Evolutionary conservation across 2,329 filamentous ascomycete species (phyloP).

Genomic region (Calonectria pseudoreteaudii): DNA sequence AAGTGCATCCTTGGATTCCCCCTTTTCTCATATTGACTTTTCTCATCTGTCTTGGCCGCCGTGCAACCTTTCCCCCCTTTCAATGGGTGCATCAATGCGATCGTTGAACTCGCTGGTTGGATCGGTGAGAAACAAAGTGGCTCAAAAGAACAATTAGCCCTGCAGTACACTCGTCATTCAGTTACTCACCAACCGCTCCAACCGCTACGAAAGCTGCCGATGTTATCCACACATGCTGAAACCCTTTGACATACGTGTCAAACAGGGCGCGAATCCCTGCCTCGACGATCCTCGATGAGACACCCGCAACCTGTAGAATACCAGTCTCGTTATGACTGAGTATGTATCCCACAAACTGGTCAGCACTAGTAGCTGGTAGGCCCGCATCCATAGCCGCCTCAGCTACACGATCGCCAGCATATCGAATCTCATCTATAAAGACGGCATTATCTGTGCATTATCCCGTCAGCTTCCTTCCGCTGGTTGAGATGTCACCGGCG

Average conservation of each 20-base stretch:
- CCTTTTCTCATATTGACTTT: neutral
- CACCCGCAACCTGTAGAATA: slow-evolving; percentile 6
- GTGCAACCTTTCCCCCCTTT: slow-evolving; percentile 1
- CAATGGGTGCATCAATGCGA: slow-evolving; percentile 27
- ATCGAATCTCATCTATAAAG: slow-evolving; percentile 8
- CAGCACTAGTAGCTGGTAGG: slow-evolving; percentile 18
- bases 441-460: slow-evolving; percentile 23
- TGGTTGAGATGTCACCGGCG: neutral
- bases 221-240: slow-evolving; percentile 30
- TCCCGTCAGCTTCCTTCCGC: neutral
- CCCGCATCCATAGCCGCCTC: slow-evolving; percentile 10
- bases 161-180: neutral
- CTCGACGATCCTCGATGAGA: slow-evolving; percentile 21
- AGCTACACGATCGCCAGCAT: slow-evolving; percentile 5
- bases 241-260: slow-evolving; percentile 12
- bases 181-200: slow-evolving; percentile 15
- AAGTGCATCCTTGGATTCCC: neutral
- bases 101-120: slow-evolving; percentile 27
- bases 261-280: slow-evolving; percentile 5
- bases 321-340: slow-evolving; percentile 23
- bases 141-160: slow-evolving; percentile 1
- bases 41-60: neutral
- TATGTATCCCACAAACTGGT: slow-evolving; percentile 17
- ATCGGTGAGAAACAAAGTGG: slow-evolving; percentile 24
- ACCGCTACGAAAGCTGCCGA: slow-evolving; percentile 24